These are phyloP conservation scores for Gnaphalium uliginosum DNA, from an alignment of 129 eudicot species.

Conservation along the genomic window DNA sequence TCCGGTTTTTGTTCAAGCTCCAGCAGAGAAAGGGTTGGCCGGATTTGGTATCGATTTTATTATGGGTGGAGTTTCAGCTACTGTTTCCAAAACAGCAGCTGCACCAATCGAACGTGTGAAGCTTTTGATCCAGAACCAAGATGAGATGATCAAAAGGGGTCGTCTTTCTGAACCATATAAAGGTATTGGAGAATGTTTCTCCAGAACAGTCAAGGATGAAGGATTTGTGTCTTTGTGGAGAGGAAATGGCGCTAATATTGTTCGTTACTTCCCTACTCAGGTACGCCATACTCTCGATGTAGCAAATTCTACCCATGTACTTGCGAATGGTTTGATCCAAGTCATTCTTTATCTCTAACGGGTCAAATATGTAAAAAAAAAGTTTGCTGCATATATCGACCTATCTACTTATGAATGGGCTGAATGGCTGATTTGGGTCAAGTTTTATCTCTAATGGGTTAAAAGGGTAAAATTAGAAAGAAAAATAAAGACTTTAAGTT, in stretches of 20 bases:
- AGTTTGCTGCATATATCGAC: background rate
- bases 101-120: slow-evolving; percentile 63
- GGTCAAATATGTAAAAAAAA: background rate
- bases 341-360: background rate
- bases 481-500: background rate
- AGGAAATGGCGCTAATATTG: slow-evolving; percentile 60
- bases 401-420: background rate
- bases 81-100: slow-evolving; percentile 54
- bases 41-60: slow-evolving; percentile 54
- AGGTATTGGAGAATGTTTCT: slow-evolving; percentile 62
- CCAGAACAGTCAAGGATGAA: slow-evolving; percentile 53
- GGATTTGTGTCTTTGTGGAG: slow-evolving; percentile 56
- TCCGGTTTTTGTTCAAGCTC: slow-evolving; percentile 49
- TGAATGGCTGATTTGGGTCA: background rate
- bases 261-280: slow-evolving; percentile 75
- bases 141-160: slow-evolving; percentile 56
- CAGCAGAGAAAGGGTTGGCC: slow-evolving; percentile 48
- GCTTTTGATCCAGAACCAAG: slow-evolving; percentile 67
- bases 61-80: slow-evolving; percentile 58
- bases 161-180: slow-evolving; percentile 60
- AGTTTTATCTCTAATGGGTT: background rate
- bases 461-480: background rate
- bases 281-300: background rate
- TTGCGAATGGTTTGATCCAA: background rate
- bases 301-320: background rate